Evolutionary conservation across 345 rosid genomes (phyloP), one percentile per base, ranked within the genome.

Genomic region (Gossypium mustelinum): DNA sequence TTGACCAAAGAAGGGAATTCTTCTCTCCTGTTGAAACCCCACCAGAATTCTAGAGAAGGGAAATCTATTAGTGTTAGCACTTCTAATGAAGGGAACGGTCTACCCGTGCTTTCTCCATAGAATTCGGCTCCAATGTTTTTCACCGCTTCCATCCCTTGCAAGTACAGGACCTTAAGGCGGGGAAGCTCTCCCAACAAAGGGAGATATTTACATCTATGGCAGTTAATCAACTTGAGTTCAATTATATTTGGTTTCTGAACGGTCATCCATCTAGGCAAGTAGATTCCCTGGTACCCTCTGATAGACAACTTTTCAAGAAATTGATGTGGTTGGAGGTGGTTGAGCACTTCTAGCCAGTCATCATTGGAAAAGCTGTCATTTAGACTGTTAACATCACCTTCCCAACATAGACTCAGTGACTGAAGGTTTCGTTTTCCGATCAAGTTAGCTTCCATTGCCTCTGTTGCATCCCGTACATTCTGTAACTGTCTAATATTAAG

Each of bases 121-220:
- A 58, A 24, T 58, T 58, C 34, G 2, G 29, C 24, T n/a, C 74
- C 84, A n/a, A 79, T 68, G 22, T 55, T 34, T 17, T 68, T 61
- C 41, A 75, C 73, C 1, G 76, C 73, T 51, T 75, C 56, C 69
- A 79, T 64, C 39, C 75, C 75, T 39, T 43, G 47, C n/a, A 81
- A 39, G 72, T 62, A 14, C 2, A 81, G 76, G 57, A 55, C 24
- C 69, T 77, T 69, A 14, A 81, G 82, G 64, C 54, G 58, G 22
- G 74, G 78, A 27, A 84, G 79, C 24, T 74, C 52, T 47, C 82
- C 82, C 9, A 84, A 60, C 11, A 57, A 8, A 54, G 82, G 84
- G 17, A 77, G 80, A 51, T 62, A 14, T 11, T 43, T 29, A 54
- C 76, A 58, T 58, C 29, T 58, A 7, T 29, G 29, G 63, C 63